Base-by-base conservation (phyloP, 441 rosid genomes). In the Populus hybrid region DNA sequence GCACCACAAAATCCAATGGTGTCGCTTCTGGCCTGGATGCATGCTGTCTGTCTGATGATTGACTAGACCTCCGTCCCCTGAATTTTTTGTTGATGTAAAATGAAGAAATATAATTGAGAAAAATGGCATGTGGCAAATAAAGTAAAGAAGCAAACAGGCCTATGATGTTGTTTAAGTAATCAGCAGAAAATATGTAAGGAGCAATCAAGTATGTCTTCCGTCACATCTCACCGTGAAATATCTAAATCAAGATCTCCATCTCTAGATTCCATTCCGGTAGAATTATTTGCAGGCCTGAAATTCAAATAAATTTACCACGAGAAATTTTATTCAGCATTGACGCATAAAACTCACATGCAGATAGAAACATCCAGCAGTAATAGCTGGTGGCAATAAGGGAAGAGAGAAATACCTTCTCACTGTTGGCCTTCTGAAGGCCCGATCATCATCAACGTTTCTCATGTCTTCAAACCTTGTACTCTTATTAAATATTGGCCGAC, bases 391-490 rank as follows among this genome's bases (percentile, higher is more conserved):
- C 10, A 30, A 34, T 5, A 11, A 28, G 35, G 8, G 74, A 10
- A 24, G 42, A 61, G 50, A 9, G 70, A 75, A 9, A 66, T 88
- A 94, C 99, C 90, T 94, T 84, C 94, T 94, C 74, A 83, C 86
- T 4, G 91, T 20, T 65, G 97, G 94, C 81, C 98, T 90, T 82
- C 98, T 85, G 64, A 80, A 88, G 71, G 94, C 87, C 78, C 96
- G 89, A 66, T 94, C 98, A 77, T 93, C 98, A 46, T 93, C 98
- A 40, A 75, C 70, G 78, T 79, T 86, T 83, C 97, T 90, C 98
- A 94, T 90, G 85, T 94, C 98, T 81, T 96, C 98, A 84, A 94
- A 96, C 87, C 98, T 90, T 72, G 99, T 95, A 78, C 98, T 94
- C 94, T 95, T 94, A 76, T 92, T 95, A 81, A 95, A 95, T 80